phyloP scores from a whole-genome alignment of 257 asterid genomes.

The Vinca minor region DNA sequence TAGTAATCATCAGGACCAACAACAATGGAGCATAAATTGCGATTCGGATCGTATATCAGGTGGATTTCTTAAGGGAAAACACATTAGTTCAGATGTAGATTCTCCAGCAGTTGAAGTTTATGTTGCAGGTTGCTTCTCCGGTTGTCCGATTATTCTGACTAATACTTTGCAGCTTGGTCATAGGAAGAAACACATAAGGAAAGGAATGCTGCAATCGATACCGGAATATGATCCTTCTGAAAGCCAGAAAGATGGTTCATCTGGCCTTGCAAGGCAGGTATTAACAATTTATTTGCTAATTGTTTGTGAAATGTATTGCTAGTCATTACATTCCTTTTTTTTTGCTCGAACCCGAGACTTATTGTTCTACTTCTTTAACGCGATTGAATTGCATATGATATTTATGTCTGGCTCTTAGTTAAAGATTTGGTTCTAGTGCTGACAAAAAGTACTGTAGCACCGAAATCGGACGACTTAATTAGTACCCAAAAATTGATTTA shows the following conservation, averaged over 20 bases:
- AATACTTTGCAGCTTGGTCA: constrained; percentile 43
- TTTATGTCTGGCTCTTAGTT: constrained; percentile 1
- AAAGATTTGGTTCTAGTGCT: too few relatives aligned
- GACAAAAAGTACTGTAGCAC: too few relatives aligned
- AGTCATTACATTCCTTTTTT: background rate
- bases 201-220: constrained; percentile 51
- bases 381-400: too few relatives aligned
- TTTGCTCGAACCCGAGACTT: too few relatives aligned
- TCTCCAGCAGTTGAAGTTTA: constrained; percentile 54
- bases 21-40: constrained; percentile 46
- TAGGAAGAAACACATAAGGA: constrained; percentile 48
- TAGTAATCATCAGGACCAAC: constrained; percentile 31
- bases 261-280: constrained; percentile 40
- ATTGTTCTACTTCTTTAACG: too few relatives aligned
- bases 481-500: constrained; percentile 13
- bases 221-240: constrained; percentile 48
- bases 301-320: background rate
- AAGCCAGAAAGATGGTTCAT: constrained; percentile 23
- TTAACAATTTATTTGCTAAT: background rate
- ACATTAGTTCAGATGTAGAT: constrained; percentile 17
- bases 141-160: constrained; percentile 52
- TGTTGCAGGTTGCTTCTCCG: constrained; percentile 58
- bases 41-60: constrained; percentile 29
- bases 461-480: too few relatives aligned
- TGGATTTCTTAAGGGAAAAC: constrained; percentile 32